phyloP scores from a whole-genome alignment of 768 basidiomycete species.

The Tylopilus sp. region DNA sequence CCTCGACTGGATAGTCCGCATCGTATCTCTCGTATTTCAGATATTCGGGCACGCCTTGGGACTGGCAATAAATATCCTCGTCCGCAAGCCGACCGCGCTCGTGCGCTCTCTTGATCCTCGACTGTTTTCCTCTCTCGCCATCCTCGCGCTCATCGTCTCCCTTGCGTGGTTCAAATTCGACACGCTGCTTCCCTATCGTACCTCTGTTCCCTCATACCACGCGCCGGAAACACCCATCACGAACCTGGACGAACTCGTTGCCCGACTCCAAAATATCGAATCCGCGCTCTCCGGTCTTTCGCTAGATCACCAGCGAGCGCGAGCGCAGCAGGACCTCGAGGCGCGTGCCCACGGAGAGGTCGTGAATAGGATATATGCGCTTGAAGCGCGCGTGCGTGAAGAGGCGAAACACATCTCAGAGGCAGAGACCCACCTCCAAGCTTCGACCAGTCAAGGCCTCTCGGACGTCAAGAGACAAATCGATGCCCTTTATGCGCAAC shows the following conservation, averaged over 20 bases:
- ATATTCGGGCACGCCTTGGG: slow-evolving; percentile 49
- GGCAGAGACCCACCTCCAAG: slow-evolving; percentile 47
- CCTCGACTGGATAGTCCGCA: slow-evolving; percentile 23
- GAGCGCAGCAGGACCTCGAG: slow-evolving; percentile 52
- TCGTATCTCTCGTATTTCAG: slow-evolving; percentile 37
- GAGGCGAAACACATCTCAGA: slow-evolving; percentile 48
- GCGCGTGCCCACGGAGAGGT: slow-evolving; percentile 50
- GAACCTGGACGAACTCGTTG: slow-evolving; percentile 63
- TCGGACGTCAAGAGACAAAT: slow-evolving; percentile 54
- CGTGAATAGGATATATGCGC: slow-evolving; percentile 46
- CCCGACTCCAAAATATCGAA: slow-evolving; percentile 63
- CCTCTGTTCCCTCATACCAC: slow-evolving; percentile 38
- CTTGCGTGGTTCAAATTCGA: slow-evolving; percentile 44
- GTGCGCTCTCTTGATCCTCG: slow-evolving; percentile 32
- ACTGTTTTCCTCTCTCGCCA: slow-evolving; percentile 31
- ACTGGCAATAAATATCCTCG: slow-evolving; percentile 42
- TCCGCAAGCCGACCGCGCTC: slow-evolving; percentile 47
- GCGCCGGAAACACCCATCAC: slow-evolving; percentile 58
- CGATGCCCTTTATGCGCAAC: slow-evolving; percentile 46
- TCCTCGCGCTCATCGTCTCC: slow-evolving; percentile 43
- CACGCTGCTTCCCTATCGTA: slow-evolving; percentile 34
- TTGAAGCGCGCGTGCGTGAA: slow-evolving; percentile 53
- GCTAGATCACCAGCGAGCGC: slow-evolving; percentile 48
- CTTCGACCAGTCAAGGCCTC: slow-evolving; percentile 44
- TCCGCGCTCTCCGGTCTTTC: slow-evolving; percentile 58